These are phyloP conservation scores for Akebia trifoliata DNA, from an alignment of 164 flowering plant species.

Conservation along the genomic window DNA sequence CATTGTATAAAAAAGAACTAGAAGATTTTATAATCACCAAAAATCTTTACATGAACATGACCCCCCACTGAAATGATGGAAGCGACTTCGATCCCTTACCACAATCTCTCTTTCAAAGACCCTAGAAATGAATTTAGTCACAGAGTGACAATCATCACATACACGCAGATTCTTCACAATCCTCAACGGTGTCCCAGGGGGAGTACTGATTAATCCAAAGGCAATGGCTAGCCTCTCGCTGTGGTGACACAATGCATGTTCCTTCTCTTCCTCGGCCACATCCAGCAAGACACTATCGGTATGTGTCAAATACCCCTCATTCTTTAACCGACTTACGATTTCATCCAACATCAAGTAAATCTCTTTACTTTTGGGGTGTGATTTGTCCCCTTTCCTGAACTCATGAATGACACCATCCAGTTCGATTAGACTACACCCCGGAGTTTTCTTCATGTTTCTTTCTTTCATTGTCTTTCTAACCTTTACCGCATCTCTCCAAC, in stretches of 20 bases:
- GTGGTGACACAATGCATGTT: slow-evolving; percentile 2
- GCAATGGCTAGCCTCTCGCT: slow-evolving; percentile 12
- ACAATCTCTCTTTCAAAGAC: slow-evolving; percentile 9
- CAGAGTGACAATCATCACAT: slow-evolving; percentile 9
- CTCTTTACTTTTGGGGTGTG: slow-evolving; percentile 9
- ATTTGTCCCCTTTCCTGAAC: slow-evolving; percentile 15
- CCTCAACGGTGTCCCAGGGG: background rate
- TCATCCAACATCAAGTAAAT: slow-evolving; percentile 10
- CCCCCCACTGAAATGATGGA: slow-evolving; percentile 11
- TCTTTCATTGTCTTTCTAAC: slow-evolving; percentile 17
- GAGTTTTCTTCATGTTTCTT: slow-evolving; percentile 10
- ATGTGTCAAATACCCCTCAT: background rate
- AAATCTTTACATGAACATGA: slow-evolving; percentile 11
- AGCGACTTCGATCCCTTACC: slow-evolving; percentile 12
- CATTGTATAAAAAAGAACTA: too few species aligned
- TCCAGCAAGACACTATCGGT: background rate
- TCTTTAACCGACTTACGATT: slow-evolving; percentile 7
- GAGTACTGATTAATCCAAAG: slow-evolving; percentile 11
- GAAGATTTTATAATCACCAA: slow-evolving; percentile 6
- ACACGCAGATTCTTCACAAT: slow-evolving; percentile 14
- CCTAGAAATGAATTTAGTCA: slow-evolving; percentile 10
- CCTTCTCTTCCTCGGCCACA: slow-evolving; percentile 4
- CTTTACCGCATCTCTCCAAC: slow-evolving; percentile 15
- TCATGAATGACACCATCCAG: slow-evolving; percentile 17
- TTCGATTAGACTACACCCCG: slow-evolving; percentile 28